Evolutionary conservation across 306 rosid species (phyloP), one percentile per base, ranked within the genome.

Genomic region (Pterocarpus macrocarpus): DNA sequence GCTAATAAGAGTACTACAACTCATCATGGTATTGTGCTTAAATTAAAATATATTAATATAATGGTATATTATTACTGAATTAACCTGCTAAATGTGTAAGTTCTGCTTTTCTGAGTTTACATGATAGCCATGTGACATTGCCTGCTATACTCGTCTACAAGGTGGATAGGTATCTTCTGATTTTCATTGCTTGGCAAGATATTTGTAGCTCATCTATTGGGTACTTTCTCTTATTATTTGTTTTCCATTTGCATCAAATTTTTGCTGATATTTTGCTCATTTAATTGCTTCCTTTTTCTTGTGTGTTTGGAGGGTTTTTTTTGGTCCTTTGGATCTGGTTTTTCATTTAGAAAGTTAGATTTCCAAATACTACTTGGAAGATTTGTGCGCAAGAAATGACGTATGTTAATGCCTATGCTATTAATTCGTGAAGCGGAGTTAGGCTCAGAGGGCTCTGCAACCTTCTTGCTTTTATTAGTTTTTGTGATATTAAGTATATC

Each of bases 91-190:
- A 14, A 62, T 56, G 53, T 50, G 66, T 32, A 32, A 22, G 52
- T 71, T 58, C 68, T 73, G 70, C 59, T 82, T 76, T 83, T 63
- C 73, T 75, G 71, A 50, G 72, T 76, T 85, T 59, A 39, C 84
- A 58, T 71, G 63, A 49, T 49, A 86, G 89, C 90, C 98, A 35
- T 85, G 90, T 79, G 93, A 94, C 68, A 84, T 91, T 88, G 88
- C 90, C 33, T 84, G 90, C 79, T 89, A 79, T 86, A 85, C 89
- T 81, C 85, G 89, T 45, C 86, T 69, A 35, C 92, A 89, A 82
- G 94, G 90, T n/a, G 92, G 95, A 74, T 87, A 86, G 32, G 91
- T 94, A 77, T 22, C 28, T 88, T 94, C 89, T 77, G 92, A 89
- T 66, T 91, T 90, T 69, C 86, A 88, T 65, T 85, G 83, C 87